These are phyloP conservation scores for Cadophora luteo-olivacea DNA, from an alignment of 2,329 filamentous ascomycete genomes.

Conservation along the genomic window DNA sequence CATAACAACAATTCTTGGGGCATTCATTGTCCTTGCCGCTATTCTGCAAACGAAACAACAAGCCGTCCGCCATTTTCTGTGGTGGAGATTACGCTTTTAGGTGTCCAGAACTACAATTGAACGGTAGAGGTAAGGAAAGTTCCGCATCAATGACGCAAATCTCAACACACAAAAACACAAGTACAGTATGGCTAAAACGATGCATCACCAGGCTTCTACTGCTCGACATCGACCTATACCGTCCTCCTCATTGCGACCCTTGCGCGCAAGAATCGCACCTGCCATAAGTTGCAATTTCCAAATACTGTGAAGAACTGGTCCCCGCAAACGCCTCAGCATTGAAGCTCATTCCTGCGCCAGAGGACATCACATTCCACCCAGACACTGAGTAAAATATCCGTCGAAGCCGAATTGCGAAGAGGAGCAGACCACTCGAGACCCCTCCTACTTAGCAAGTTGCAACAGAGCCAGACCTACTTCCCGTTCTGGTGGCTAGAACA, in stretches of 20 bases:
- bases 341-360: background rate
- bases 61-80: no score
- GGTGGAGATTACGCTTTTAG: background rate
- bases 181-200: background rate
- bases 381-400: background rate
- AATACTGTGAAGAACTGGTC: background rate
- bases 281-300: background rate
- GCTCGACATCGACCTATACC: background rate
- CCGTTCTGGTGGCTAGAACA: no score
- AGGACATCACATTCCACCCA: background rate
- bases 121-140: conserved; percentile 13
- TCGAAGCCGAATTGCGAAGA: background rate
- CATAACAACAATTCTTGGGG: background rate
- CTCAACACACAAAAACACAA: background rate
- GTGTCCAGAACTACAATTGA: conserved; percentile 4
- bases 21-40: no score
- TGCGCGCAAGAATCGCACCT: background rate
- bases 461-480: background rate
- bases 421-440: background rate
- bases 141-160: background rate
- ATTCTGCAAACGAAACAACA: no score
- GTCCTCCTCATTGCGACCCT: background rate
- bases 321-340: background rate
- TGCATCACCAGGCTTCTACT: conserved; percentile 2
- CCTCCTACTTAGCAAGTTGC: background rate